Base-by-base conservation (phyloP, 192 early-diverging fungal species). In the Helicostylum pulchrum region DNA sequence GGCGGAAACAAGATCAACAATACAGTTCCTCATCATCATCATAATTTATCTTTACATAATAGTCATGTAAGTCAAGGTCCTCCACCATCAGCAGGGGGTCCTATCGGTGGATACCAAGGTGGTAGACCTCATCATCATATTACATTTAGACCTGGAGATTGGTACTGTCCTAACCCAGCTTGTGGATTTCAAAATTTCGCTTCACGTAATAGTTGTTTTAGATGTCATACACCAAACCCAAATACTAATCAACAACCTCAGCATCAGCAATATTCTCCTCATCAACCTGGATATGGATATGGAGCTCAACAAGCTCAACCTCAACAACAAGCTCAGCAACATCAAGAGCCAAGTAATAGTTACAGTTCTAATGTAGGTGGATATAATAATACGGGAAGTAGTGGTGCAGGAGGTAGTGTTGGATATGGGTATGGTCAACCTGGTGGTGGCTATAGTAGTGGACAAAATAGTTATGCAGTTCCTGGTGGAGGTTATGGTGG, bases 131-230 rank as follows among this genome's bases (percentile, higher is more conserved):
- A 61, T 45, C 63, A 45, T 46, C 64, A 34, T 19, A 73, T 77
- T 36, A 60, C 77, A 7, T 83, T 86, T 65, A 70, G 83, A 26
- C 80, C 80, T 10, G 90, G 90, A 10, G 88, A 90, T 70, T 92
- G 88, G 89, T 85, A 86, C 48, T 92, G 90, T 67, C 78, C 85
- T 7, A 84, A 85, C 55, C 73, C 77, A 9, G 39, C 46, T 39
- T 92, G 90, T 71, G 61, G 64, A 12, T 92, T 90, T 73, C 89
- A 89, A 53, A 92, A 92, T 71, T 92, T 91, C 75, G 85, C 90
- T 0, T 90, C 89, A 15, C 74, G 90, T 32, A 76, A 73, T 17
- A 68, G 77, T 43, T 92, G 90, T 65, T 77, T 88, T 73, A 77
- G 83, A 14, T 92, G 90, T 58, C 56, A 77, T 42, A 77, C 83